These are phyloP conservation scores for Penicillium lagena DNA, from an alignment of 495 filamentous ascomycete species.

Conservation along the genomic window DNA sequence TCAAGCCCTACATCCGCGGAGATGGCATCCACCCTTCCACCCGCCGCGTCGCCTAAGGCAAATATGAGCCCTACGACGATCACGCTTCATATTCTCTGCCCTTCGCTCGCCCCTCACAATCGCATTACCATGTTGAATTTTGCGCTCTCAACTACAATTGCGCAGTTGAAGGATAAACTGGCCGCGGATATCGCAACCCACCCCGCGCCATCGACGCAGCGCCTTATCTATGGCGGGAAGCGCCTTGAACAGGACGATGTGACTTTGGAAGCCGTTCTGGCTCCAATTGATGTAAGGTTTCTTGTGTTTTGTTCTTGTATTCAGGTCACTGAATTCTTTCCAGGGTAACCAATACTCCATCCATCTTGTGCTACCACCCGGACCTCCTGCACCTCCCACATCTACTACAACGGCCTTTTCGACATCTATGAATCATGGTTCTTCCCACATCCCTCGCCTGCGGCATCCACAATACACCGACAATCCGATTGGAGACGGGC, in stretches of 20 bases:
- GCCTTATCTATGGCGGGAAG: constrained; percentile 62
- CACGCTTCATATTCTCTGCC: constrained; percentile 59
- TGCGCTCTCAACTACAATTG: constrained; percentile 49
- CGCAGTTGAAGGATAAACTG: constrained; percentile 55
- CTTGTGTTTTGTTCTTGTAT: too few species aligned
- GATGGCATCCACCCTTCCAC: neutral
- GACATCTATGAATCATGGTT: neutral
- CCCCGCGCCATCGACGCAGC: constrained; percentile 47
- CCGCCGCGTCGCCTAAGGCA: neutral
- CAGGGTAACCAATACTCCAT: constrained; percentile 33
- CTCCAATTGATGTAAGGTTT: constrained; percentile 44
- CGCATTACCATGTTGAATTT: constrained; percentile 49
- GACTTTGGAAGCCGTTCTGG: constrained; percentile 53
- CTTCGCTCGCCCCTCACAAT: constrained; percentile 48
- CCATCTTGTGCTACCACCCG: constrained; percentile 57
- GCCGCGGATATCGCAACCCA: constrained; percentile 45
- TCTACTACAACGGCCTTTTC: constrained; percentile 1
- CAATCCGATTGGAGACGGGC: too few species aligned
- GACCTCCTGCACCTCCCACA: constrained; percentile 29
- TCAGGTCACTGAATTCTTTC: constrained; percentile 30
- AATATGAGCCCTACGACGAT: constrained; percentile 20
- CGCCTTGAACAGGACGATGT: constrained; percentile 45
- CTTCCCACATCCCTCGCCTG: too few species aligned
- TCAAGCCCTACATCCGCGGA: neutral
- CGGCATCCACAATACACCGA: too few species aligned